Base-by-base conservation (phyloP, 805 yeast species). In the Geotrichum ghanense region DNA sequence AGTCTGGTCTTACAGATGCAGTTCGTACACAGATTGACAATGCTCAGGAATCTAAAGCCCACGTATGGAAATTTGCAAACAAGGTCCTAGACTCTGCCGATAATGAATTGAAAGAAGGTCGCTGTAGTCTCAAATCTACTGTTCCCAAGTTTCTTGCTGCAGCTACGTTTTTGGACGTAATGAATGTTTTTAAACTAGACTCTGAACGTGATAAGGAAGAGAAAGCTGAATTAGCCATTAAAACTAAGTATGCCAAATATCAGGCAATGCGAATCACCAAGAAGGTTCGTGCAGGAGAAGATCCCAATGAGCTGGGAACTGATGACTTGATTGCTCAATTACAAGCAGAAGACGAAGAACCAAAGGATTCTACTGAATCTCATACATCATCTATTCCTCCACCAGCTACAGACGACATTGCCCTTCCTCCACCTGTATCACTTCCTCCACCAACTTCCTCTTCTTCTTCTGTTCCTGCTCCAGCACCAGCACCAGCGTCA, bases 181-280 rank as follows among this genome's bases (percentile, higher is more conserved):
- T 75, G 48, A 67, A 66, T 40, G 57, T 77, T 14, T 76, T 68
- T 41, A 53, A 48, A 9, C 47, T 55, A 25, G 51, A 57, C 16
- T 35, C 47, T 70, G 81, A 59, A 40, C 34, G 16, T n/a, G 37
- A n/a, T 6, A 16, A n/a, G 17, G 37, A 56, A 59, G 9, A 47
- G 39, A 16, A 37, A 23, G 16, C 23, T 41, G 37, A 31, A 19
- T 31, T 61, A 2, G 45, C 53, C 27, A 63, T 64, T 43, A 75
- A 76, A 56, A 67, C 72, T 42, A 78, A 76, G 56, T 83, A 75
- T 53, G 75, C 83, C 14, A 80, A 80, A 58, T 80, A 67, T 56
- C 82, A 78, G 51, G 75, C 81, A 14, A 71, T 76, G 5, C 62
- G 83, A 34, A 79, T 81, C 22, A 57, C 80, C 45, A 72, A 68